Base-by-base conservation (phyloP, 2,329 filamentous ascomycete genomes). In the Cercospora janseana region DNA sequence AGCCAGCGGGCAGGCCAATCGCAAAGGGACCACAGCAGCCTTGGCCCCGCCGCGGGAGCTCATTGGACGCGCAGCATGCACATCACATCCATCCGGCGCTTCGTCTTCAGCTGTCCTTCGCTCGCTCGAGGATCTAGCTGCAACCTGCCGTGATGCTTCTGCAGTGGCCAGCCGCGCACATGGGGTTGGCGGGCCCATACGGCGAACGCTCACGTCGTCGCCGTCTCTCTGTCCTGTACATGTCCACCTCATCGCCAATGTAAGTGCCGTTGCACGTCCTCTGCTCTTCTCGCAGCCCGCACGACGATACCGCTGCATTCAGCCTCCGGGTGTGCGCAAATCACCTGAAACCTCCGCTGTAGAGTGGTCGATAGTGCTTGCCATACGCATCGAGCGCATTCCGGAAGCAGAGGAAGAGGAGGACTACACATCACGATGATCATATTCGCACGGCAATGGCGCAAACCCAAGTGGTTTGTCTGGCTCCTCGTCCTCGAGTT, bases 401-500 rank as follows among this genome's bases (percentile, higher is more conserved):
- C 12, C 15, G 13, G 26, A 27, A 26, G 31, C 21, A 4, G 28
- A 20, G 21, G 21, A 35, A 24, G 15, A 20, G 28, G 21, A n/a
- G n/a, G n/a, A n/a, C 13, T 10, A 9, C 26, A 31, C 12, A 12
- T 27, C 29, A 46, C 24, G 18, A 46, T 46, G 43, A 35, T 37
- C 23, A 37, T 46, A 51, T 56, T 63, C 47, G 76, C 80, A 15
- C 74, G 73, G 60, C 69, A 74, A 63, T 82, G 80, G 73, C 75
- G 76, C 48, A 69, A 76, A 21, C 75, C 76, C 32, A 75, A 73
- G 57, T 54, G 76, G 55, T 69, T 82, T 58, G 71, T 76, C 55
- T 74, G 66, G 41, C 73, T 87, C 57, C 80, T 91, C 73, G 63
- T 80, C 42, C 63, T 82, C 44, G 87, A 92, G 70, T 76, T 91